Percentiles rank a stretch among this genome's conserved stretches.
These are phyloP conservation scores for Oxyria digyna DNA, from an alignment of 148 eudicot genomes.

Conservation along the genomic window DNA sequence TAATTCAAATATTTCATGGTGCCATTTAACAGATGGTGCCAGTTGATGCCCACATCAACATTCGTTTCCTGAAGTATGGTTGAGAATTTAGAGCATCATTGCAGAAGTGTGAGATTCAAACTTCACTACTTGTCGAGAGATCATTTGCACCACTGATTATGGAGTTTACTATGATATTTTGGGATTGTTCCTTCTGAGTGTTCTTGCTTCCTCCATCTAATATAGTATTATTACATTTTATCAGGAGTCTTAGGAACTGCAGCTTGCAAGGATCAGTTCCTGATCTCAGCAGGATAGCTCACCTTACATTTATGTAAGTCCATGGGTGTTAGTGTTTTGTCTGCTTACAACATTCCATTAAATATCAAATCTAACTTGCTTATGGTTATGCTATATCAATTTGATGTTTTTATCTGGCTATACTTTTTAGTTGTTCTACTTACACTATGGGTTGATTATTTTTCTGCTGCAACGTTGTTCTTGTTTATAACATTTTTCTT, in stretches of 20 bases:
- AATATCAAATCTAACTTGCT: not conserved
- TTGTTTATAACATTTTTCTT: not conserved
- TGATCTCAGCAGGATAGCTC: conserved; percentile 51
- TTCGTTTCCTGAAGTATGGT: not conserved
- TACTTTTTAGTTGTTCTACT: not conserved
- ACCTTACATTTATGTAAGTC: conserved; percentile 68
- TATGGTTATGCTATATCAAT: conserved; percentile 1
- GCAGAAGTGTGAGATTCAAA: not conserved
- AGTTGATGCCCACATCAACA: not conserved
- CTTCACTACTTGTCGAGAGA: not conserved
- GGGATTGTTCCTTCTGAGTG: not conserved
- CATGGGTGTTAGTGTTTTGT: not conserved
- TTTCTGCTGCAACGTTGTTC: not conserved
- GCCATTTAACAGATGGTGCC: not conserved
- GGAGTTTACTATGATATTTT: not conserved
- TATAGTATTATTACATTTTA: not conserved
- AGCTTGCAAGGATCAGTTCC: conserved; percentile 66
- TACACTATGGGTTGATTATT: not conserved
- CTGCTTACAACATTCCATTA: not conserved
- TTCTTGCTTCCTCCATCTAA: not conserved
- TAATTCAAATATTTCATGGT: not conserved
- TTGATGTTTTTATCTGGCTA: not conserved
- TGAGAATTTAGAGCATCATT: not conserved
- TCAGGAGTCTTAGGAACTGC: conserved; percentile 91
- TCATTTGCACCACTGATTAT: not conserved